Conservation (phyloP, 129 eudicot species). For the Helianthus tuberosus region DNA sequence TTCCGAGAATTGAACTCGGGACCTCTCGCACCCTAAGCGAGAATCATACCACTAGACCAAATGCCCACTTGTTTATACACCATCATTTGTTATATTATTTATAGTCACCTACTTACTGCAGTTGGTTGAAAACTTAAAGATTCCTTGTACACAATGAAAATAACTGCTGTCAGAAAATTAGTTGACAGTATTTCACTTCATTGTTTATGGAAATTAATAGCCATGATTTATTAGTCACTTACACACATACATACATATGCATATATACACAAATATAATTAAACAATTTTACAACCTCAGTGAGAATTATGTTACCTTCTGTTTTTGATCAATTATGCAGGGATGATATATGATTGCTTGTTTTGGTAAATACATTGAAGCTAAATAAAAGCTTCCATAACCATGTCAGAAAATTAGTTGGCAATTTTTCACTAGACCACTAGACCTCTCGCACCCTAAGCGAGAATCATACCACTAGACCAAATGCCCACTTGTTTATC, state of each 20-base stretch:
- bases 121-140: neutral
- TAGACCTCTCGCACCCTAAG: conserved; percentile 91
- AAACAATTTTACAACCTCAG: neutral
- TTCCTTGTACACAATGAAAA: neutral
- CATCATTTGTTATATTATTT: neutral
- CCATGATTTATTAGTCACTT: conserved; percentile 7
- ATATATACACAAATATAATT: neutral
- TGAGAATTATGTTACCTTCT: neutral
- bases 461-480: conserved; percentile 92
- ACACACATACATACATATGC: neutral
- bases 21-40: conserved; percentile 99
- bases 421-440: no score
- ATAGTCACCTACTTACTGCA: conserved; percentile 1
- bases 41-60: conserved; percentile 99
- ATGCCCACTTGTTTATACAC: conserved; percentile 59
- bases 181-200: conserved; percentile 12
- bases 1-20: conserved; percentile 99
- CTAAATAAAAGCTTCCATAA: no score
- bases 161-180: conserved; percentile 13
- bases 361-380: neutral
- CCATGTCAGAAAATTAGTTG: no score
- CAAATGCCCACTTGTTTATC: conserved; percentile 69
- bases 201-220: neutral
- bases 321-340: conserved; percentile 12
- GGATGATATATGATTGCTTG: no score